These are phyloP conservation scores for Citrus sinensis DNA, from an alignment of 345 rosid genomes.

Conservation along the genomic window DVS_A1.0 CM039163.1:42473501-42474000, in stretches of 20 bases:
- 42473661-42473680: background rate
- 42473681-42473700: background rate
- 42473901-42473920: conserved; percentile 92
- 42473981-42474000: conserved; percentile 98
- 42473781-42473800: background rate
- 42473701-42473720: background rate
- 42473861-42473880: conserved; percentile 43
- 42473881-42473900: conserved; percentile 96
- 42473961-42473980: conserved; percentile 96
- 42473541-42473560: background rate
- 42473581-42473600: background rate
- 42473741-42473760: background rate
- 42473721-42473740: background rate
- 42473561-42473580: background rate
- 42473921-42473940: conserved; percentile 97
- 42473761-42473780: background rate
- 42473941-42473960: conserved; percentile 92
- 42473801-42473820: background rate
- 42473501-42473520: background rate
- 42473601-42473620: background rate
- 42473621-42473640: background rate
- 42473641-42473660: background rate
- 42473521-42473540: background rate
- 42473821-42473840: conserved; percentile 4
- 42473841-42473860: conserved; percentile 1